Conservation (phyloP, 2,329 filamentous ascomycete species). For the Cyphellophora attinorum region DNA sequence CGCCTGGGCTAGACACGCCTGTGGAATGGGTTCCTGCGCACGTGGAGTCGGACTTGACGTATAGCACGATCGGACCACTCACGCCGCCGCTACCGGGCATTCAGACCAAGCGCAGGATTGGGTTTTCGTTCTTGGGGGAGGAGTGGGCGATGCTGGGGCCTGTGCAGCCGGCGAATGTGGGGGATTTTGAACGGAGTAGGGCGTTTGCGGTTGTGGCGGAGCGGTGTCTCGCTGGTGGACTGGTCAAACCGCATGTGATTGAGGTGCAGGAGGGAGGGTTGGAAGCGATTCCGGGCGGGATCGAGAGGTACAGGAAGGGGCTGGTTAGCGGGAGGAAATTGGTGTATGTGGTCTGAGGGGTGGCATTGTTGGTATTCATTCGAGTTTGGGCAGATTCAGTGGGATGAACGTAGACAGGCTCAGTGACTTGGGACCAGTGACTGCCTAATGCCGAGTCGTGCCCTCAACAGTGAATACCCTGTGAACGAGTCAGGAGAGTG, state of each 20-base stretch:
- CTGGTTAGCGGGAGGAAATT: slow-evolving; percentile 3
- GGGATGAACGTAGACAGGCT: too few relatives aligned
- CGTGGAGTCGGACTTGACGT: slow-evolving; percentile 15
- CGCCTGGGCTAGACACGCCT: slow-evolving; percentile 15
- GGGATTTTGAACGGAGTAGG: not conserved
- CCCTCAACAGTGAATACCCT: too few relatives aligned
- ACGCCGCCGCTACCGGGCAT: slow-evolving; percentile 17
- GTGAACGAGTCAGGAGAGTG: too few relatives aligned
- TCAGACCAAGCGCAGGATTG: slow-evolving; percentile 4
- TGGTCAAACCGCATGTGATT: slow-evolving; percentile 1
- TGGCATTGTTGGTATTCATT: too few relatives aligned
- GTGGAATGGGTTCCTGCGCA: not conserved
- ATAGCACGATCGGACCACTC: slow-evolving; percentile 21
- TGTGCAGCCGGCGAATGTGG: not conserved
- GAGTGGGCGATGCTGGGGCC: not conserved
- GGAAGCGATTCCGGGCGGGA: not conserved
- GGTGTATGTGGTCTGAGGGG: too few relatives aligned
- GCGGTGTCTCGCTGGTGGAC: not conserved
- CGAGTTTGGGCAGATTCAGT: too few relatives aligned
- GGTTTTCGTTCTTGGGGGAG: slow-evolving; percentile 1
- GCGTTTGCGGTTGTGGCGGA: slow-evolving; percentile 1
- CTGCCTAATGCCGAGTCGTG: too few relatives aligned
- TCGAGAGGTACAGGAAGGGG: not conserved
- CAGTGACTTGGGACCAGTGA: too few relatives aligned
- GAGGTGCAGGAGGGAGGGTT: slow-evolving; percentile 1